phyloP scores from a whole-genome alignment of 495 filamentous ascomycete species.

The Zalerion maritima region DNA sequence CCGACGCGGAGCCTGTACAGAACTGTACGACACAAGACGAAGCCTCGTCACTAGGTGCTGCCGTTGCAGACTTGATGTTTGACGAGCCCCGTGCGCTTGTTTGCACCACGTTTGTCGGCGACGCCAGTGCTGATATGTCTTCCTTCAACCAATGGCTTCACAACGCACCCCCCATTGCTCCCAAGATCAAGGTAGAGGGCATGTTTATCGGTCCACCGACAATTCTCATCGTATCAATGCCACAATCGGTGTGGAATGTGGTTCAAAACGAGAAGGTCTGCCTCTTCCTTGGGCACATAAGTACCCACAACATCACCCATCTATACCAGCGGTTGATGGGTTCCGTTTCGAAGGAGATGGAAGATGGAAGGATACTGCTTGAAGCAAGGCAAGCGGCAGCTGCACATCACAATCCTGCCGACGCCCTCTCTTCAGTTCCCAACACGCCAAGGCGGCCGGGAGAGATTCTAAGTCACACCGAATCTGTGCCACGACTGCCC shows the following conservation, averaged over 20 bases:
- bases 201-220: slow-evolving; percentile 44
- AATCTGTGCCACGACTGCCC: slow-evolving; percentile 7
- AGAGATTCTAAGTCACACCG: slow-evolving; percentile 6
- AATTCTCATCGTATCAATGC: slow-evolving; percentile 43
- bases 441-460: too few relatives aligned
- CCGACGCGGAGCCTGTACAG: slow-evolving; percentile 21
- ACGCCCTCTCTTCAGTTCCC: slow-evolving; percentile 1
- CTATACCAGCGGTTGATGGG: slow-evolving; percentile 37
- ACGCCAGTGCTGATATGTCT: slow-evolving; percentile 41
- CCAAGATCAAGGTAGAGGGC: slow-evolving; percentile 40
- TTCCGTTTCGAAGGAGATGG: slow-evolving; percentile 29
- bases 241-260: slow-evolving; percentile 37
- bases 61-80: slow-evolving; percentile 32
- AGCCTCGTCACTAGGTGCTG: slow-evolving; percentile 10
- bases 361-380: slow-evolving; percentile 33
- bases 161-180: slow-evolving; percentile 28
- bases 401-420: slow-evolving; percentile 5
- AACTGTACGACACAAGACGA: slow-evolving; percentile 5
- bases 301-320: slow-evolving; percentile 42
- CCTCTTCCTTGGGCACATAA: slow-evolving; percentile 40
- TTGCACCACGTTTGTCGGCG: slow-evolving; percentile 41
- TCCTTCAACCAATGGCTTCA: slow-evolving; percentile 43
- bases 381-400: slow-evolving; percentile 20
- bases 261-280: slow-evolving; percentile 42
- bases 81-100: slow-evolving; percentile 38